Base-by-base conservation (phyloP, 2,329 filamentous ascomycete species). In the Cladosporium sp. region DNA sequence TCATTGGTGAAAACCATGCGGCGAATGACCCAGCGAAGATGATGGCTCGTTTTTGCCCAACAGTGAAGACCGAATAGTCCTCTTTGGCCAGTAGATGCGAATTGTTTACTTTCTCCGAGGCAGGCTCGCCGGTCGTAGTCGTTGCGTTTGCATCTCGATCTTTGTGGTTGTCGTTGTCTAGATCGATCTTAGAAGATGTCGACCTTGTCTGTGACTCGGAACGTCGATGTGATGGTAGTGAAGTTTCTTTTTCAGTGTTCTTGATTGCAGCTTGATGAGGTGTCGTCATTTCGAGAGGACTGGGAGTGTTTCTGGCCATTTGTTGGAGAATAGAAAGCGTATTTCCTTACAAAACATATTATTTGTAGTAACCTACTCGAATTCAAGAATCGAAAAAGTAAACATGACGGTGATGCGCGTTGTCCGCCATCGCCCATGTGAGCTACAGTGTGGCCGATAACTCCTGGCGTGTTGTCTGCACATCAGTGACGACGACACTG, bases 11-110 rank as follows among this genome's bases (percentile, higher is more conserved):
- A 52, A 70, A 71, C 57, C 66, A 66, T 8, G 61, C 60, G 6
- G 65, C 64, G 24, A 71, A 61, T 1, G 65, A 64, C 3, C 61
- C 66, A 12, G 63, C 63, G 22, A 70, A 34, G 13, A 72, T 64
- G 40, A 71, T 70, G 15, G 61, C 52, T 39, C 63, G 59, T 53
- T 70, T 72, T 55, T 71, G 67, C 10, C 56, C 58, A 8, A 60
- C 53, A 3, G 67, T 66, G 59, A 71, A 71, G 7, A 69, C 60
- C 1, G 68, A 70, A 45, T 68, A 70, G 20, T 67, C 63, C 42
- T 66, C 66, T 19, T 20, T 55, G 19, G 52, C 52, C 10, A 47
- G 19, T 10, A 47, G n/a, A 22, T 28, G 25, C 7, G 48, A 52
- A 13, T 34, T 24, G 40, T 58, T 28, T 17, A 32, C 25, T 32